Conservation (phyloP, 345 rosid species). For the Syzygium aqueum region DNA sequence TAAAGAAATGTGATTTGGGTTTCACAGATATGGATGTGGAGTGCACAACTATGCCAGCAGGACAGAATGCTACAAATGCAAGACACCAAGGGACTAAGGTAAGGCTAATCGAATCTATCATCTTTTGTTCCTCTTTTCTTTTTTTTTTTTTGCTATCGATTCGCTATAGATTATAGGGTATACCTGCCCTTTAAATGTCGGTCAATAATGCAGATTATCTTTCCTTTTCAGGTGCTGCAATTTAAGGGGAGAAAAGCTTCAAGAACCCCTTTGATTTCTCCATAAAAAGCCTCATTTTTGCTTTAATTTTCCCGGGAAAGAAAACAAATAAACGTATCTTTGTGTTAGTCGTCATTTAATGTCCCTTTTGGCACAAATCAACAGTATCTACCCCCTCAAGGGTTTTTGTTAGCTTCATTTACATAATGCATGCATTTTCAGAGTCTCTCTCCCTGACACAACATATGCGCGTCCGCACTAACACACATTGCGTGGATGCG, state of each 20-base stretch:
- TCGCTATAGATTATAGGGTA: not conserved
- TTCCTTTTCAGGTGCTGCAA: constrained; percentile 24
- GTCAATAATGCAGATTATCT: not conserved
- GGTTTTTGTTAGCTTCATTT: not conserved
- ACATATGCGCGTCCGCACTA: not conserved
- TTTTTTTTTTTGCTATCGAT: not conserved
- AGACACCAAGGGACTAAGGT: constrained; percentile 59
- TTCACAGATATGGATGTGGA: constrained; percentile 38
- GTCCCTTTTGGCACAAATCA: not conserved
- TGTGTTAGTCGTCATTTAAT: not conserved
- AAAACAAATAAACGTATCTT: not conserved
- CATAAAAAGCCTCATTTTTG: not conserved
- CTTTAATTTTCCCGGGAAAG: not conserved
- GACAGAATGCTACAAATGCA: constrained; percentile 83
- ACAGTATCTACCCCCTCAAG: not conserved
- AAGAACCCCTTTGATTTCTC: not conserved
- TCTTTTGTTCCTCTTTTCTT: not conserved
- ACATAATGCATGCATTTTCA: not conserved
- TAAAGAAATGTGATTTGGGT: not conserved
- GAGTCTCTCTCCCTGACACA: not conserved
- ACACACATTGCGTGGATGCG: not conserved
- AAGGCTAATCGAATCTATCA: not conserved
- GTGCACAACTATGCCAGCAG: constrained; percentile 93
- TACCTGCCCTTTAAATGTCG: not conserved
- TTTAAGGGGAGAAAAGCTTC: not conserved